phyloP scores from a whole-genome alignment of 306 rosid species.

The Delonix regia region DNA sequence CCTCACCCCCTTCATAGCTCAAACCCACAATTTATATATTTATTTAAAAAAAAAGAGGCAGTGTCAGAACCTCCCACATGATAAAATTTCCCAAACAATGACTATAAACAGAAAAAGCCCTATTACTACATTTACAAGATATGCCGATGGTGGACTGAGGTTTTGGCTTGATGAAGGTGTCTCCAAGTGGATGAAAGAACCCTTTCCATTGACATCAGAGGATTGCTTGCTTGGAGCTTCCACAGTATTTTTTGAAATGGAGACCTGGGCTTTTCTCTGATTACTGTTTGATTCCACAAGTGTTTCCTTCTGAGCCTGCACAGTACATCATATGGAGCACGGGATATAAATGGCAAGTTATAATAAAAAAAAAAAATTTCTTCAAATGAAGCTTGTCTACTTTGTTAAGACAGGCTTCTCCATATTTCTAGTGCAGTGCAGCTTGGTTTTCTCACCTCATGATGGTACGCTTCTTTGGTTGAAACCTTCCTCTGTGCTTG shows the following conservation, averaged over 20 bases:
- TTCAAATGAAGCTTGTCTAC: constrained; percentile 20
- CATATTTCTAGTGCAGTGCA: constrained; percentile 5
- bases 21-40: neutral
- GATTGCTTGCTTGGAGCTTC: constrained; percentile 29
- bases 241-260: neutral
- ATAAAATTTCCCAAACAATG: constrained; percentile 38
- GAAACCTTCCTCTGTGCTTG: constrained; percentile 34
- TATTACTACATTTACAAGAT: constrained; percentile 13
- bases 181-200: constrained; percentile 41
- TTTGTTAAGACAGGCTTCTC: constrained; percentile 18
- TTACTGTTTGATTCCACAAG: neutral
- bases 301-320: constrained; percentile 46
- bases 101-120: neutral
- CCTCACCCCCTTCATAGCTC: neutral
- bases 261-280: constrained; percentile 25
- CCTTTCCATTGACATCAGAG: constrained; percentile 16
- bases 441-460: constrained; percentile 52
- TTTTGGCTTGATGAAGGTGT: constrained; percentile 30
- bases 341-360: neutral
- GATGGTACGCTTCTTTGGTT: constrained; percentile 3
- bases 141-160: constrained; percentile 43
- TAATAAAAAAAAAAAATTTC: neutral
- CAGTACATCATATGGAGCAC: constrained; percentile 29
- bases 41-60: neutral
- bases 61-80: constrained; percentile 37